Evolutionary conservation across 1,139 yeast genomes (phyloP).

Genomic region (Debaryomyces nepalensis): DNA sequence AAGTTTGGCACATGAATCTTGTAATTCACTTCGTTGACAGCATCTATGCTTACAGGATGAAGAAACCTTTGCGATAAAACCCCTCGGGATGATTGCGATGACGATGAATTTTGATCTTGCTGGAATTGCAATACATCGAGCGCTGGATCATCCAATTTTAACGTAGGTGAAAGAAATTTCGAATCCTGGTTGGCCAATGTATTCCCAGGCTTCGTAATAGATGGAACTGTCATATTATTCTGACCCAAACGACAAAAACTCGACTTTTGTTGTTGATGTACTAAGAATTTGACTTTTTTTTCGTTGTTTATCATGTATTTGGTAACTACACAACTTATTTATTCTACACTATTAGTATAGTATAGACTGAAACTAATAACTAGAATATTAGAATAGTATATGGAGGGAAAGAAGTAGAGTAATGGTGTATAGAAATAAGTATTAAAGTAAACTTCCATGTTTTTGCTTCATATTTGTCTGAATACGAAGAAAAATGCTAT

Average conservation of each 20-base stretch:
- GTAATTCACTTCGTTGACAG: conserved; percentile 48
- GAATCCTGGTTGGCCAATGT: conserved; percentile 17
- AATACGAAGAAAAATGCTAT: too few species aligned
- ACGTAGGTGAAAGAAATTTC: conserved; percentile 42
- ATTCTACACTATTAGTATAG: background rate
- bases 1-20: conserved; percentile 51
- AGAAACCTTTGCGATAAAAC: conserved; percentile 39
- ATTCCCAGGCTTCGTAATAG: conserved; percentile 12
- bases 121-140: conserved; percentile 45
- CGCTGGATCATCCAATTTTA: conserved; percentile 36
- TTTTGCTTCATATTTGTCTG: too few species aligned
- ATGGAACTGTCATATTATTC: conserved; percentile 13
- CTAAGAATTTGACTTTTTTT: conserved; percentile 11
- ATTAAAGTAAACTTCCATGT: too few species aligned
- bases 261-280: conserved; percentile 1
- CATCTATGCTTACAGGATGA: conserved; percentile 42
- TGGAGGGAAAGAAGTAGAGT: background rate
- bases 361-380: background rate
- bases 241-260: conserved; percentile 7
- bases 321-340: conserved; percentile 7
- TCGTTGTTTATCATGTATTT: conserved; percentile 12
- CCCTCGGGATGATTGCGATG: conserved; percentile 32
- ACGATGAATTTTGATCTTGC: conserved; percentile 31
- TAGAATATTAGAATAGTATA: background rate
- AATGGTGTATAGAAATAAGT: too few species aligned